A percentile compares a stretch with the other conserved stretches of the same genome.
These are phyloP conservation scores for Cladosporium austrohemisphaericum DNA, from an alignment of 2,329 filamentous ascomycete genomes.

Conservation along the genomic window DNA sequence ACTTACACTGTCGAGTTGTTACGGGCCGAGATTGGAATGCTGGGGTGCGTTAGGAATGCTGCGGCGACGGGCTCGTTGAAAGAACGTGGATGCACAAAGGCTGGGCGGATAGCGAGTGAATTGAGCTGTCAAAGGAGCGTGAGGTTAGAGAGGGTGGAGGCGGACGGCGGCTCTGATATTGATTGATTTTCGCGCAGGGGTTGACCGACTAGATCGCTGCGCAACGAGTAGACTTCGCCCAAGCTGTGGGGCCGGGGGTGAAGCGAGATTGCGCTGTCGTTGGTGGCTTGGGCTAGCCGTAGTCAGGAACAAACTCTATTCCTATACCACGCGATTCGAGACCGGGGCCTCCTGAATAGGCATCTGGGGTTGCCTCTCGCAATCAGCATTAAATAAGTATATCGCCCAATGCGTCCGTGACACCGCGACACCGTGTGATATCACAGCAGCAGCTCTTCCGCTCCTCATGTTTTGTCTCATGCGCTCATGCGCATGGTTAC, in stretches of 20 bases:
- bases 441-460: background rate
- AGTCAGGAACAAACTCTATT: background rate
- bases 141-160: background rate
- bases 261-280: background rate
- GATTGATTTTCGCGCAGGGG: conserved; percentile 6
- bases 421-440: background rate
- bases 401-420: too few relatives aligned
- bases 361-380: too few relatives aligned
- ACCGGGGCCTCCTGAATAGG: background rate
- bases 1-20: background rate
- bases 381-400: background rate
- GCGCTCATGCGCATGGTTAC: background rate
- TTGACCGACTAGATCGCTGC: conserved; percentile 3
- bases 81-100: conserved; percentile 12
- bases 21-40: conserved; percentile 4
- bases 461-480: background rate
- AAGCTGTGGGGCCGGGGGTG: conserved; percentile 1
- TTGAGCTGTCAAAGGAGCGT: background rate
- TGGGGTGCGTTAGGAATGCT: conserved; percentile 4
- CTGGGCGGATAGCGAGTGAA: conserved; percentile 3
- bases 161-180: conserved; percentile 2
- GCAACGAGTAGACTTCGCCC: background rate
- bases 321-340: background rate
- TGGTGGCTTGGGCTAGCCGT: conserved; percentile 1
- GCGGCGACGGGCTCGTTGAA: conserved; percentile 3